Evolutionary conservation across 345 rosid species (phyloP).

Genomic region (Citrus sp.): DNA sequence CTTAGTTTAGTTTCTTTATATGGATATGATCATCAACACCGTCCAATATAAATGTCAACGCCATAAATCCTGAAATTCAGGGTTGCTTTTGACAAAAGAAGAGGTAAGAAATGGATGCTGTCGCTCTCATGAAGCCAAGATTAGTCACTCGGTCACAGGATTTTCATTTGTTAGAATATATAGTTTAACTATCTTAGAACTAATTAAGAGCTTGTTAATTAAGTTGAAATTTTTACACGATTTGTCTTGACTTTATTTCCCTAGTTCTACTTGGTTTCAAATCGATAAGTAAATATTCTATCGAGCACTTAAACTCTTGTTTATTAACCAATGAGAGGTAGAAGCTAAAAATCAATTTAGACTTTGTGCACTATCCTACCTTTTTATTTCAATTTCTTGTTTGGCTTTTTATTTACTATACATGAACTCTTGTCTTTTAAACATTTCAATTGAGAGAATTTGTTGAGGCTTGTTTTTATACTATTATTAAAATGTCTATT

Average conservation of each 20-base stretch:
- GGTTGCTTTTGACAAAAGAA: conserved; percentile 27
- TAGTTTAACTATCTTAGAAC: not conserved
- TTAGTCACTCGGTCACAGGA: not conserved
- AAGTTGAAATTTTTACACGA: not conserved
- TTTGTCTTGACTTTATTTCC: not conserved
- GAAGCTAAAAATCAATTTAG: too few species aligned
- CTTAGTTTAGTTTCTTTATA: not conserved
- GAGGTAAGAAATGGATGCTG: not conserved
- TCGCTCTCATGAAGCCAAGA: conserved; percentile 20
- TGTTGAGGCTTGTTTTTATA: too few species aligned
- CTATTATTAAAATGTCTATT: too few species aligned
- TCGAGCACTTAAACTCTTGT: too few species aligned
- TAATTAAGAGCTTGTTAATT: too few species aligned
- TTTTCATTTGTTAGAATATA: not conserved
- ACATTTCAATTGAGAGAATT: too few species aligned
- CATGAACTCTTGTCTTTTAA: too few species aligned
- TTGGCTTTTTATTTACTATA: too few species aligned
- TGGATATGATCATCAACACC: conserved; percentile 19
- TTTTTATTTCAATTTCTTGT: too few species aligned
- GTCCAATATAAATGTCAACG: conserved; percentile 26
- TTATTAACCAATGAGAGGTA: rapidly evolving
- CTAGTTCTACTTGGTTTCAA: too few species aligned
- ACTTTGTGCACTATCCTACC: too few species aligned
- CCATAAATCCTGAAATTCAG: conserved; percentile 29
- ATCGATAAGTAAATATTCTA: too few species aligned